Evolutionary conservation across 2,329 filamentous ascomycete species (phyloP).

Genomic region (Penicillium expansum): DNA sequence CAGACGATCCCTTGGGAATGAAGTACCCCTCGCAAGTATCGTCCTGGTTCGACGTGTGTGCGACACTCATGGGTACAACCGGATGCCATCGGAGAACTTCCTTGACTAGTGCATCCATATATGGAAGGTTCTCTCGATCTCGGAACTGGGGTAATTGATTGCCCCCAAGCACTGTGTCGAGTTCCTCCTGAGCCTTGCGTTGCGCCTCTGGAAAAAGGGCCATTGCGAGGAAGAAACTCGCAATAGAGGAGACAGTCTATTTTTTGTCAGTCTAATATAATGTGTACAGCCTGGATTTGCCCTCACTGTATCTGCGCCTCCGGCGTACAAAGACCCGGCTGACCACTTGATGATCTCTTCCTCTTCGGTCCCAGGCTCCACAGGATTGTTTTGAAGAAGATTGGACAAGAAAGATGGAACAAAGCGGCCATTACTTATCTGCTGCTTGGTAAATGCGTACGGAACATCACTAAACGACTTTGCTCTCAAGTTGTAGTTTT

Average conservation of each 20-base stretch:
- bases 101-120: not conserved
- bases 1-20: slow-evolving; percentile 37
- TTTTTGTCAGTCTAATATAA: not conserved
- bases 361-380: slow-evolving; percentile 26
- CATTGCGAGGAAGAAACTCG: slow-evolving; percentile 51
- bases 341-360: slow-evolving; percentile 32
- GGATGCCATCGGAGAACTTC: slow-evolving; percentile 2
- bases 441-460: slow-evolving; percentile 45
- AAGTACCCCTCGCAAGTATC: slow-evolving; percentile 2
- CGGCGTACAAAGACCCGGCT: slow-evolving; percentile 43
- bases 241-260: slow-evolving; percentile 42
- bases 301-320: slow-evolving; percentile 43
- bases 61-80: not conserved
- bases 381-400: slow-evolving; percentile 34
- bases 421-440: slow-evolving; percentile 35
- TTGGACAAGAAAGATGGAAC: slow-evolving; percentile 43
- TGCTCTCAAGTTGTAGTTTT: slow-evolving; percentile 31
- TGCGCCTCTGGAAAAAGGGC: slow-evolving; percentile 50
- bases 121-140: slow-evolving; percentile 33
- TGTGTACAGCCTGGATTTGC: not conserved
- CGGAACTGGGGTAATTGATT: slow-evolving; percentile 32
- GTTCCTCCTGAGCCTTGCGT: slow-evolving; percentile 46
- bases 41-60: not conserved
- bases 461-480: slow-evolving; percentile 35
- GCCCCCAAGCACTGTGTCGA: slow-evolving; percentile 35